Conservation (phyloP, 2,329 filamentous ascomycete genomes). For the Dactylonectria macrodidyma region DNA sequence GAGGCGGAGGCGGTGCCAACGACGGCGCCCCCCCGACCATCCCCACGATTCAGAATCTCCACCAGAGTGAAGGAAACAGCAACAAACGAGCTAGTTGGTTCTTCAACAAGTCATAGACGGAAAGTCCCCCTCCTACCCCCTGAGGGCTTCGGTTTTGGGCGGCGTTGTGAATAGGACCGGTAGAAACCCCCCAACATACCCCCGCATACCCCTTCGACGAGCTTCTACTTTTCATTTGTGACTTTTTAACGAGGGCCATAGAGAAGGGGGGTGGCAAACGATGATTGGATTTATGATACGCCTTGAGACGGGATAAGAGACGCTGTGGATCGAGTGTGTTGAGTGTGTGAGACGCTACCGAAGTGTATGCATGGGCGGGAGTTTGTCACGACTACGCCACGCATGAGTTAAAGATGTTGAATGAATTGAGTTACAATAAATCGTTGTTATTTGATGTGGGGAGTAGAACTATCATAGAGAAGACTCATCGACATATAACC, state of each 20-base stretch:
- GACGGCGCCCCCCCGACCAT: constrained; percentile 57
- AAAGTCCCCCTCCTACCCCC: constrained; percentile 23
- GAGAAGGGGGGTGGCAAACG: constrained; percentile 45
- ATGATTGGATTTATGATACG: constrained; percentile 51
- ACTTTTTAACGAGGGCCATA: constrained; percentile 44
- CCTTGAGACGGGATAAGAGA: constrained; percentile 41
- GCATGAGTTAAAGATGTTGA: constrained; percentile 52
- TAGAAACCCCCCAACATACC: constrained; percentile 30
- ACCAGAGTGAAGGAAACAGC: constrained; percentile 68
- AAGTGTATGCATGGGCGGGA: constrained; percentile 42
- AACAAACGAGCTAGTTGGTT: constrained; percentile 83
- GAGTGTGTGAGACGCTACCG: constrained; percentile 34
- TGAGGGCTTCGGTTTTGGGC: constrained; percentile 39
- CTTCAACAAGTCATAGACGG: constrained; percentile 72
- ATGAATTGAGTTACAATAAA: constrained; percentile 41
- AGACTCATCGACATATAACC: constrained; percentile 22
- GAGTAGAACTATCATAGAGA: constrained; percentile 35
- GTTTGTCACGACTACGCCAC: constrained; percentile 49
- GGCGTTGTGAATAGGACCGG: constrained; percentile 44
- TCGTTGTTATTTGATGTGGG: constrained; percentile 26
- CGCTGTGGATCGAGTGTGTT: constrained; percentile 33
- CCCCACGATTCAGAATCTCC: constrained; percentile 71
- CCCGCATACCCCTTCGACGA: constrained; percentile 24
- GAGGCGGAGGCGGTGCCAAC: constrained; percentile 71
- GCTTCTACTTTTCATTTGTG: constrained; percentile 40